Conservation (phyloP, 2,329 filamentous ascomycete species). For the Blumeriella jaapii region DNA sequence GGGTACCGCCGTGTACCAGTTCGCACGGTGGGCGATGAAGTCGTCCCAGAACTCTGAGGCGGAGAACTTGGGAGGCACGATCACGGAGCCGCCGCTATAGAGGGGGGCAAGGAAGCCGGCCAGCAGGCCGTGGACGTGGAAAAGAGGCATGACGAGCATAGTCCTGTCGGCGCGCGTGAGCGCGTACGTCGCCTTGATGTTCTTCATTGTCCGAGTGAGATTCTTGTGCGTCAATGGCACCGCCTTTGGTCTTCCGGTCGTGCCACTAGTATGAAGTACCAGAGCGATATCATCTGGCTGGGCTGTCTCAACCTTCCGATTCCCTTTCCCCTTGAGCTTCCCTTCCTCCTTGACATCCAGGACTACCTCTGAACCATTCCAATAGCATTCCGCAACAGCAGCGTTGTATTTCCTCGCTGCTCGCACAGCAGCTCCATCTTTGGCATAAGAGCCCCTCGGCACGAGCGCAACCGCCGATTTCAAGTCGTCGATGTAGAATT, state of each 20-base stretch:
- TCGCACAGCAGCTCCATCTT: constrained; percentile 59
- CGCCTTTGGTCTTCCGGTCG: constrained; percentile 76
- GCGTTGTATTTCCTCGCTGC: constrained; percentile 70
- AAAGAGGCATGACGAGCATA: constrained; percentile 81
- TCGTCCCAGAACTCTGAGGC: constrained; percentile 74
- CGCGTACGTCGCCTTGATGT: constrained; percentile 68
- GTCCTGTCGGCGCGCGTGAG: constrained; percentile 62
- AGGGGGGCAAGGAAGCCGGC: constrained; percentile 73
- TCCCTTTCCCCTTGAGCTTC: constrained; percentile 44
- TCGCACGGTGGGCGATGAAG: constrained; percentile 62
- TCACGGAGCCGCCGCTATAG: constrained; percentile 62
- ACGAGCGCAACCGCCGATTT: constrained; percentile 70
- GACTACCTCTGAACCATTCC: constrained; percentile 58
- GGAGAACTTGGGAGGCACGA: constrained; percentile 71
- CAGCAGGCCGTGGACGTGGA: constrained; percentile 82
- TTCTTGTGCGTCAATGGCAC: constrained; percentile 74
- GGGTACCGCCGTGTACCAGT: constrained; percentile 89
- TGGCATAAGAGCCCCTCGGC: constrained; percentile 55
- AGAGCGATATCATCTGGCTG: constrained; percentile 71
- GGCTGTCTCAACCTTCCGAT: constrained; percentile 38
- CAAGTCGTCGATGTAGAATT: constrained; percentile 84
- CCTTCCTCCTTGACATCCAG: constrained; percentile 70
- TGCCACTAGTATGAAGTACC: constrained; percentile 75
- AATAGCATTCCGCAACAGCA: constrained; percentile 80
- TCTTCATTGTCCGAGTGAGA: constrained; percentile 71